Percentiles rank a stretch among this genome's conserved stretches.
These are phyloP conservation scores for Pyrenochaeta sp. DNA, from an alignment of 2,329 filamentous ascomycete genomes.

Conservation along the genomic window DNA sequence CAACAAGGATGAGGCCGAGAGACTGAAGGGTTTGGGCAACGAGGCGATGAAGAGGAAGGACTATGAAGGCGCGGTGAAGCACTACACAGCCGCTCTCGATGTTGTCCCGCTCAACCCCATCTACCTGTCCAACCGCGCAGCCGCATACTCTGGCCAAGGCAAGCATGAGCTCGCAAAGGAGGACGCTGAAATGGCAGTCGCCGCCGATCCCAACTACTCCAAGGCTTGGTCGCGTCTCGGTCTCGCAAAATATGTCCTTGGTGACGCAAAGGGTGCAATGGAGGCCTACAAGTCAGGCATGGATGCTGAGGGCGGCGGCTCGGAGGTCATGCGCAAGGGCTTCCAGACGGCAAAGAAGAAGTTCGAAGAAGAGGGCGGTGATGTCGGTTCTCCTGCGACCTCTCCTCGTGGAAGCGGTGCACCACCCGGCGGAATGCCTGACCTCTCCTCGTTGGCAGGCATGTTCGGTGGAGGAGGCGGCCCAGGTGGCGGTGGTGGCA, in stretches of 20 bases:
- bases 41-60: conserved; percentile 95
- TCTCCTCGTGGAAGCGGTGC: conserved; percentile 39
- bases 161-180: conserved; percentile 84
- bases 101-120: conserved; percentile 88
- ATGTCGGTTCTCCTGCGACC: conserved; percentile 56
- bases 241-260: conserved; percentile 88
- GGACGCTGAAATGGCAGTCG: conserved; percentile 90
- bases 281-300: conserved; percentile 94
- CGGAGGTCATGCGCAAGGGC: conserved; percentile 96
- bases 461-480: conserved; percentile 57
- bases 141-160: conserved; percentile 83
- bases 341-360: conserved; percentile 90
- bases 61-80: conserved; percentile 79
- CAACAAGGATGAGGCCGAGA: conserved; percentile 81
- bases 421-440: conserved; percentile 78
- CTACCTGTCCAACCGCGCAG: conserved; percentile 96
- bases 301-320: conserved; percentile 91
- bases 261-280: conserved; percentile 89
- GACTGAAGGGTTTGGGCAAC: conserved; percentile 89
- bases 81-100: conserved; percentile 86
- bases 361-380: conserved; percentile 78
- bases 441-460: conserved; percentile 73
- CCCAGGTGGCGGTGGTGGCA: conserved; percentile 72
- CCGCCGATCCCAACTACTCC: conserved; percentile 89
- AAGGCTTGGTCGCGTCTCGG: conserved; percentile 97